Evolutionary conservation across 1,284 basidiomycete genomes (phyloP).

Genomic region (Puccinia novopanici): DNA sequence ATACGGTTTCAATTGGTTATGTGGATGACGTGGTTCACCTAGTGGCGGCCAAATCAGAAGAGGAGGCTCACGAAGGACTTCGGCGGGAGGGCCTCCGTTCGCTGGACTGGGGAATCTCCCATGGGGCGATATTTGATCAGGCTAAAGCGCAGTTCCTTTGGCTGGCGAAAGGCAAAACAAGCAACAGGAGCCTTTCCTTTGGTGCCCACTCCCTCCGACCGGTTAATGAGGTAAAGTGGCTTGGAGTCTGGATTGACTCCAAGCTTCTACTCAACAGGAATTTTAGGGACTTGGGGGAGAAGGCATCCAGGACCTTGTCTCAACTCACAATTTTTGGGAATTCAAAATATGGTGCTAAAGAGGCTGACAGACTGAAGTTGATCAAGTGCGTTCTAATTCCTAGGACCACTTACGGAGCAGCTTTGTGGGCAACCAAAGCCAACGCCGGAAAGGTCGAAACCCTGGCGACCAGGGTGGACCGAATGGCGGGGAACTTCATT

Average conservation of each 20-base stretch:
- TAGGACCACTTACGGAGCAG: too few relatives aligned
- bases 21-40: constrained; percentile 24
- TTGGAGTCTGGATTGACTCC: too few relatives aligned
- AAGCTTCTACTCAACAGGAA: too few relatives aligned
- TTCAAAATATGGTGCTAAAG: neutral
- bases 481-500: neutral
- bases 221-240: too few relatives aligned
- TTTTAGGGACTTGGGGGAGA: neutral
- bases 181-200: too few relatives aligned
- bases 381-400: too few relatives aligned
- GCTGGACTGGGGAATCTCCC: neutral
- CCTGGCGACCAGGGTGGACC: neutral
- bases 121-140: constrained; percentile 6
- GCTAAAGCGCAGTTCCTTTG: too few relatives aligned
- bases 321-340: neutral
- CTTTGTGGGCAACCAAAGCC: too few relatives aligned
- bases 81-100: neutral
- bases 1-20: neutral
- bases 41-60: too few relatives aligned
- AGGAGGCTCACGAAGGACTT: neutral
- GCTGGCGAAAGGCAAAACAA: too few relatives aligned
- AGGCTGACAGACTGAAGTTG: neutral
- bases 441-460: too few relatives aligned
- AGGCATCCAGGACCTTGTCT: neutral
- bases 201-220: too few relatives aligned